These are phyloP conservation scores for Xylaria acuta DNA, from an alignment of 495 filamentous ascomycete genomes.

Conservation along the genomic window DNA sequence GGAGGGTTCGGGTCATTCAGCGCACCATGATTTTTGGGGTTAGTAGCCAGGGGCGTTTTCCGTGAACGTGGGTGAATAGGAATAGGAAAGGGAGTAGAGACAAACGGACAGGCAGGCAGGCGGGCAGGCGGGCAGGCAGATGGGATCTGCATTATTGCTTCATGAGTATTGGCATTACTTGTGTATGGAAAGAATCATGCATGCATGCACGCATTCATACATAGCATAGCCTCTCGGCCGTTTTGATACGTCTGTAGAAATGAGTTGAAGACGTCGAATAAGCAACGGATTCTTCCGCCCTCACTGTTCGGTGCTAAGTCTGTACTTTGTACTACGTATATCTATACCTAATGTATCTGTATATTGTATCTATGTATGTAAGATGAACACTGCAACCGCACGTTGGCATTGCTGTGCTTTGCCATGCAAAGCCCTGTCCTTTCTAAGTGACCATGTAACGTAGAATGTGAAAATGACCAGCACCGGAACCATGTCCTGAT, in stretches of 20 bases:
- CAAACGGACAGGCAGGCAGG: neutral
- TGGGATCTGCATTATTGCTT: neutral
- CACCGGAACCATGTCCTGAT: neutral
- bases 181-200: neutral
- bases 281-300: neutral
- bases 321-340: neutral
- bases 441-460: neutral
- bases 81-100: conserved; percentile 25
- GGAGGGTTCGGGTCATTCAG: conserved; percentile 61
- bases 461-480: neutral
- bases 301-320: conserved; percentile 19
- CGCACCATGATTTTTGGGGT: conserved; percentile 32
- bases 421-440: neutral
- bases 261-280: neutral
- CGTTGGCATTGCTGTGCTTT: neutral
- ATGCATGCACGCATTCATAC: neutral
- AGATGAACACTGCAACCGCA: conserved; percentile 1
- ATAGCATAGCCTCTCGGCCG: neutral
- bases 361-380: conserved; percentile 1
- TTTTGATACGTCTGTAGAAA: neutral
- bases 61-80: neutral
- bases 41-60: conserved; percentile 5
- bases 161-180: neutral
- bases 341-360: neutral
- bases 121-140: neutral